A percentile compares a stretch with the other conserved stretches of the same genome.
These are phyloP conservation scores for Aspergillus ochraceoroseus DNA, from an alignment of 2,329 filamentous ascomycete species.

Conservation along the genomic window DNA sequence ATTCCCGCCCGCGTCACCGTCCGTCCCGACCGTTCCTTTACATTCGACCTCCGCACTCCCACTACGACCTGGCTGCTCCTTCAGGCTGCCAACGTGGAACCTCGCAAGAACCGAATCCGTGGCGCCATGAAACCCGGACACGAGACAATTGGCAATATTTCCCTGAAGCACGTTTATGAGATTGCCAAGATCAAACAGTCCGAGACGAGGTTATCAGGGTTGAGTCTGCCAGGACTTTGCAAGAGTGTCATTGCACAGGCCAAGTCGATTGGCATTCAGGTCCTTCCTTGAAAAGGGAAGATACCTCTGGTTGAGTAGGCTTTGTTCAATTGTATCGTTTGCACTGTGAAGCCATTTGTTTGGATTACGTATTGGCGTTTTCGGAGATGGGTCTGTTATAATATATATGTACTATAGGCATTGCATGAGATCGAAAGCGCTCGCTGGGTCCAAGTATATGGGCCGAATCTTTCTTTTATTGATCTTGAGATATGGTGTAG, in stretches of 20 bases:
- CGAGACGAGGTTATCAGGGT: conserved; percentile 67
- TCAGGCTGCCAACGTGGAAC: conserved; percentile 69
- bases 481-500: too few relatives aligned
- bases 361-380: conserved; percentile 27
- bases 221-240: conserved; percentile 66
- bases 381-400: conserved; percentile 21
- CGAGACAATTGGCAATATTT: conserved; percentile 77
- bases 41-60: conserved; percentile 88
- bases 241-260: conserved; percentile 69
- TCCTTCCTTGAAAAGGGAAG: conserved; percentile 53
- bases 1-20: conserved; percentile 88
- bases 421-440: conserved; percentile 27
- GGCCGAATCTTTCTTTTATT: too few relatives aligned
- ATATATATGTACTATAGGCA: conserved; percentile 27
- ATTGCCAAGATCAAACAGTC: conserved; percentile 94
- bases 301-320: too few relatives aligned
- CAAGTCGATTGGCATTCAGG: conserved; percentile 67
- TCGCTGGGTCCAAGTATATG: conserved; percentile 17
- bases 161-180: conserved; percentile 93
- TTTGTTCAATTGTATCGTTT: too few relatives aligned
- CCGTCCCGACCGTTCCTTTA: conserved; percentile 85
- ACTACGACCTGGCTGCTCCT: conserved; percentile 89
- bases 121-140: conserved; percentile 70
- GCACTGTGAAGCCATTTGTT: background rate
- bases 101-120: conserved; percentile 66